Conservation (phyloP, 768 basidiomycete genomes). For the Leccinum truebloodii region DNA sequence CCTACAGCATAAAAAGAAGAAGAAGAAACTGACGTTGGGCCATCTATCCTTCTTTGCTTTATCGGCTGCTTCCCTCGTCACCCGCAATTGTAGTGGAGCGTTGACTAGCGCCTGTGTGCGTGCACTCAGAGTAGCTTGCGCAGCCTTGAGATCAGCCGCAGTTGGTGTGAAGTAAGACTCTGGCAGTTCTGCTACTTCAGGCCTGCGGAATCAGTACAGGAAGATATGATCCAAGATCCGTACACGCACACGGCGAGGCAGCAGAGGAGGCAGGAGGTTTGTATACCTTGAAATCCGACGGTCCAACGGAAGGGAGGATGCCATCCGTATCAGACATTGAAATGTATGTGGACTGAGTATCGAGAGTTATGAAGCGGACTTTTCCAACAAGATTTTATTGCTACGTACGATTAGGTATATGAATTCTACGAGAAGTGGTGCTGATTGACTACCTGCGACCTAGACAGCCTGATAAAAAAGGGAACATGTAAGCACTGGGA, state of each 20-base stretch:
- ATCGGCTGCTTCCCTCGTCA: slow-evolving; percentile 60
- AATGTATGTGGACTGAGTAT: slow-evolving; percentile 13
- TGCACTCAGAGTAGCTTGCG: slow-evolving; percentile 62
- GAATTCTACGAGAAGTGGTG: slow-evolving; percentile 5
- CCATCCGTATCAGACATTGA: slow-evolving; percentile 29
- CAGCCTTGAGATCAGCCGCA: slow-evolving; percentile 64
- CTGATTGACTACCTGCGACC: background rate
- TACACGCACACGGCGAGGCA: slow-evolving; percentile 36
- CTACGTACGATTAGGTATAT: slow-evolving; percentile 7
- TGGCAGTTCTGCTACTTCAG: slow-evolving; percentile 51
- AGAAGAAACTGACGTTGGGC: slow-evolving; percentile 55
- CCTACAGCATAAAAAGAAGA: background rate
- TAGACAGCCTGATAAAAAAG: background rate
- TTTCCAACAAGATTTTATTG: slow-evolving; percentile 20
- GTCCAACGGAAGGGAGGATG: slow-evolving; percentile 3
- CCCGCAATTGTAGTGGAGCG: slow-evolving; percentile 69
- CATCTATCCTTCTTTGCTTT: slow-evolving; percentile 64
- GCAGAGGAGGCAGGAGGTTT: slow-evolving; percentile 40
- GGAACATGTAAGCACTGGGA: slow-evolving; percentile 9
- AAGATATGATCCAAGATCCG: background rate
- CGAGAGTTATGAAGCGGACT: slow-evolving; percentile 8
- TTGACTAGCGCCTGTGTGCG: slow-evolving; percentile 63
- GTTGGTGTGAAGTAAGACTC: slow-evolving; percentile 78
- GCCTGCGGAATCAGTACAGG: slow-evolving; percentile 5
- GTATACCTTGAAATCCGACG: slow-evolving; percentile 48